phyloP scores from a whole-genome alignment of 768 basidiomycete species.

The Suillus alpinus region DNA sequence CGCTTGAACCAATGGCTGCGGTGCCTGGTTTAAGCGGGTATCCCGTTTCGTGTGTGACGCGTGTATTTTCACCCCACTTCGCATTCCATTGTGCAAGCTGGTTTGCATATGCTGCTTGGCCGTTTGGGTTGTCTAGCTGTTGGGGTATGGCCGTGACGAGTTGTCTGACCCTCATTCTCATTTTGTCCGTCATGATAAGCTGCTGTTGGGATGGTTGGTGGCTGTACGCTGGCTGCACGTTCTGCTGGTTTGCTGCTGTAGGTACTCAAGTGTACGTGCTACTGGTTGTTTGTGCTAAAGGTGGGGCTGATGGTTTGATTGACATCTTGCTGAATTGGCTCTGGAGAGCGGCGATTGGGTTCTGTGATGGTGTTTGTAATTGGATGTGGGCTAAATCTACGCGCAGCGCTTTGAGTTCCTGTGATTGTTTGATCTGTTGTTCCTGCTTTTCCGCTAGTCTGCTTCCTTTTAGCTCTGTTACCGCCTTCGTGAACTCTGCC shows the following conservation, averaged over 20 bases:
- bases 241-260: too few species aligned
- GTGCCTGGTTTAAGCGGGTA: constrained; percentile 1
- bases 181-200: fast-evolving
- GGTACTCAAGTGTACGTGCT: not conserved
- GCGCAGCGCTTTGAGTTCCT: too few species aligned
- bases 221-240: too few species aligned
- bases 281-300: too few species aligned
- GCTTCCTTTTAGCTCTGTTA: too few species aligned
- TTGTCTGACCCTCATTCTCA: fast-evolving
- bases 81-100: not conserved
- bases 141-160: not conserved
- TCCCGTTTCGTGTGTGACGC: not conserved
- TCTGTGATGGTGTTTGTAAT: too few species aligned
- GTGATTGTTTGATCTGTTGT: too few species aligned
- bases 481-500: too few species aligned
- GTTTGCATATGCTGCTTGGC: not conserved
- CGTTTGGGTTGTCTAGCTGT: not conserved
- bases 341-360: too few species aligned
- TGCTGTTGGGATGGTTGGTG: not conserved
- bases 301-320: fast-evolving
- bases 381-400: too few species aligned
- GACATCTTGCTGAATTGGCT: too few species aligned
- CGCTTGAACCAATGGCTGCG: not conserved
- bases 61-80: not conserved
- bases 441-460: too few species aligned